phyloP scores from a whole-genome alignment of 257 asterid genomes.

The Galeopsis tetrahit region DNA sequence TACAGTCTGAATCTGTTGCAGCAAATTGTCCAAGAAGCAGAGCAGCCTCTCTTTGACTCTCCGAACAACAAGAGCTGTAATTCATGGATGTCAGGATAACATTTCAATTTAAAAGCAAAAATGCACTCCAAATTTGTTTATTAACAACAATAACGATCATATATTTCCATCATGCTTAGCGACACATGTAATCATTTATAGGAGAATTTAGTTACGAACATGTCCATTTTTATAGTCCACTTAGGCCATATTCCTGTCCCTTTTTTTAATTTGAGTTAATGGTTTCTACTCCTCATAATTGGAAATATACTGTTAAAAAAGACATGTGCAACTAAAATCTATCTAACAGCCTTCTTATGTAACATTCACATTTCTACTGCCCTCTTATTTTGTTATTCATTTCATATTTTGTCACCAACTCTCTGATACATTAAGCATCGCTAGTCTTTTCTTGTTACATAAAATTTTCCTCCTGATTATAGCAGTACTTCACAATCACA shows the following conservation, averaged over 20 bases:
- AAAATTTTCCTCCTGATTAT: neutral
- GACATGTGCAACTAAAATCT: constrained; percentile 4
- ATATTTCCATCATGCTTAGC: too few relatives aligned
- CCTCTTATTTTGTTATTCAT: too few relatives aligned
- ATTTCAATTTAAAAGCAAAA: constrained; percentile 28
- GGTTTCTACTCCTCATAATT: neutral
- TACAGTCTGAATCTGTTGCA: constrained; percentile 98
- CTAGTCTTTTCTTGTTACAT: neutral
- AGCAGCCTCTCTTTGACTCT: constrained; percentile 99
- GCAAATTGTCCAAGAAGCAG: constrained; percentile 98
- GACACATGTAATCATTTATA: too few relatives aligned
- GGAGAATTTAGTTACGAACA: too few relatives aligned
- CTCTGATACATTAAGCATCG: neutral
- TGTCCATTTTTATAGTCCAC: too few relatives aligned
- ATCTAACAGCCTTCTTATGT: neutral
- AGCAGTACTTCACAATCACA: neutral
- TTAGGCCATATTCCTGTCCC: too few relatives aligned
- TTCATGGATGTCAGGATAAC: constrained; percentile 25
- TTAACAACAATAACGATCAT: neutral
- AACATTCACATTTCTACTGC: too few relatives aligned
- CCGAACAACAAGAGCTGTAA: constrained; percentile 93
- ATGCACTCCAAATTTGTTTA: neutral
- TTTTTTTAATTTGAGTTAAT: too few relatives aligned
- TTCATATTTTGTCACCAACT: too few relatives aligned
- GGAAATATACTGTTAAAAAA: neutral